phyloP scores from a whole-genome alignment of 1,139 yeast species.

The Debaryomycetaceae sp. region DNA sequence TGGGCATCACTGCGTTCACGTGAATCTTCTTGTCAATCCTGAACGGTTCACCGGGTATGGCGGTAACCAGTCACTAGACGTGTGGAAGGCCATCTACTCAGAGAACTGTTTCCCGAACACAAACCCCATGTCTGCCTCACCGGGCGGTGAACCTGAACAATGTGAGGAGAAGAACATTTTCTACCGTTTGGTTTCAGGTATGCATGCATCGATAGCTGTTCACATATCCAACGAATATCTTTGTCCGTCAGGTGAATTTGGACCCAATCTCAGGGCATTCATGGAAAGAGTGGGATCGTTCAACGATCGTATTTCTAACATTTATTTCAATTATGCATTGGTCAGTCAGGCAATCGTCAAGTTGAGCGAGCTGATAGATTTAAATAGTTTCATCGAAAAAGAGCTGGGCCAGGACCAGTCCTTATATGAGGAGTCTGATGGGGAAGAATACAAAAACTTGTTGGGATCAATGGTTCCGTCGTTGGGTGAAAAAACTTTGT shows the following conservation, averaged over 20 bases:
- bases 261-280: conserved; percentile 76
- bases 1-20: conserved; percentile 66
- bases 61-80: conserved; percentile 85
- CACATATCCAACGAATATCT: conserved; percentile 87
- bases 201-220: conserved; percentile 95
- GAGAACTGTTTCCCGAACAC: conserved; percentile 81
- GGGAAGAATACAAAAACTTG: conserved; percentile 42
- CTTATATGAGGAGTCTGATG: conserved; percentile 37
- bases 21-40: conserved; percentile 82
- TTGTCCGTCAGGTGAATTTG: conserved; percentile 75
- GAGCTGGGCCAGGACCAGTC: conserved; percentile 13
- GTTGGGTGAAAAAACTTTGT: conserved; percentile 32
- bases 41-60: conserved; percentile 97
- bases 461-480: conserved; percentile 27
- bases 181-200: conserved; percentile 82
- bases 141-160: conserved; percentile 40
- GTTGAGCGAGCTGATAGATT: conserved; percentile 32
- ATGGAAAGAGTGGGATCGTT: conserved; percentile 86
- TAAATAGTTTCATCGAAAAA: conserved; percentile 12
- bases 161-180: conserved; percentile 86
- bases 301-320: conserved; percentile 85
- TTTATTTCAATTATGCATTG: conserved; percentile 89
- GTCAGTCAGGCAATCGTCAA: conserved; percentile 79
- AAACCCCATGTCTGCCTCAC: conserved; percentile 34
- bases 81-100: conserved; percentile 89